These are phyloP conservation scores for Leccinum pallidistipes DNA, from an alignment of 1,284 basidiomycete genomes.

Conservation along the genomic window DNA sequence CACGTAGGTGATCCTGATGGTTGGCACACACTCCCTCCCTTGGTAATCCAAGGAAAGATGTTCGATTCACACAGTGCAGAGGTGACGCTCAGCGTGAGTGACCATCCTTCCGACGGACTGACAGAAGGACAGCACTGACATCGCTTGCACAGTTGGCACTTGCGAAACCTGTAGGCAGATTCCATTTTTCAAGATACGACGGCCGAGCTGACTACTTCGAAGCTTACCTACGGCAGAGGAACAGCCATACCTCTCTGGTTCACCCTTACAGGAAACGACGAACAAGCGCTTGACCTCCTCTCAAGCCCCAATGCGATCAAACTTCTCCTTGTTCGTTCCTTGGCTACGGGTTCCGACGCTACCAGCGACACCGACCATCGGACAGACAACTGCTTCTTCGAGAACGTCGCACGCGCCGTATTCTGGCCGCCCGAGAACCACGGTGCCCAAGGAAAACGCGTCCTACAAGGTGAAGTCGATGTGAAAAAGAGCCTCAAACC, in stretches of 20 bases:
- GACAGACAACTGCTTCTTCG: constrained; percentile 45
- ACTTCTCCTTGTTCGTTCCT: constrained; percentile 36
- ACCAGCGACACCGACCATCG: constrained; percentile 39
- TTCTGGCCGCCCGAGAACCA: constrained; percentile 48
- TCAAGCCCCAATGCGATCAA: constrained; percentile 40
- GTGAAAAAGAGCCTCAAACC: constrained; percentile 47
- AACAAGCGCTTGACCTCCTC: constrained; percentile 52
- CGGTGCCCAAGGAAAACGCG: constrained; percentile 30
- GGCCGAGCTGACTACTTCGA: background rate
- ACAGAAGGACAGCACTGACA: background rate
- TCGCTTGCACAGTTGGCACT: constrained; percentile 46
- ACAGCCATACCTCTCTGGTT: constrained; percentile 50
- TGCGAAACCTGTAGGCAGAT: constrained; percentile 49
- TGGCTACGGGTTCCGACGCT: constrained; percentile 49
- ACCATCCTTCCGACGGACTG: background rate
- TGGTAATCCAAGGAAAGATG: constrained; percentile 42
- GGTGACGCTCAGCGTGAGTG: constrained; percentile 42
- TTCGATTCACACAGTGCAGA: constrained; percentile 44
- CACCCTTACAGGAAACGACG: constrained; percentile 43
- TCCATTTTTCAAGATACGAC: background rate
- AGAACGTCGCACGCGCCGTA: constrained; percentile 43
- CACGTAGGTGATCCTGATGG: constrained; percentile 43
- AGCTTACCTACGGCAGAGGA: constrained; percentile 52
- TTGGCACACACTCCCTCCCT: constrained; percentile 44
- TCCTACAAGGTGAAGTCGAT: constrained; percentile 53